A percentile compares a stretch with the other conserved stretches of the same genome.
Conservation (phyloP, 2,329 filamentous ascomycete species). For the Plenodomus tracheiphilus region DNA sequence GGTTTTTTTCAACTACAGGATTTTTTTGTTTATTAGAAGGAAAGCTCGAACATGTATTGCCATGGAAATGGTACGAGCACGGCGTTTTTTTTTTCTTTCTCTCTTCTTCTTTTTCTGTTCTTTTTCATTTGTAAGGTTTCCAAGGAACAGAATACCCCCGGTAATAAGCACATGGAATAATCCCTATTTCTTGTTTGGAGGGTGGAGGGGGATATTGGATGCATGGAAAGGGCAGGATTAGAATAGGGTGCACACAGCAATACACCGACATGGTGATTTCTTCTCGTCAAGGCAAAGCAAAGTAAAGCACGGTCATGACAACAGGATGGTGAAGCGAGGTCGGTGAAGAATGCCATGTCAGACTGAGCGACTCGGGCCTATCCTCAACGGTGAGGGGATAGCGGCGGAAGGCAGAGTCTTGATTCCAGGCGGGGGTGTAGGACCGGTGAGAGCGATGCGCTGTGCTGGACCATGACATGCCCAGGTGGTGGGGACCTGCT, state of each 20-base stretch:
- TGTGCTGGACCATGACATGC: too few species aligned
- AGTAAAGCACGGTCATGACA: not conserved
- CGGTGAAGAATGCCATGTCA: not conserved
- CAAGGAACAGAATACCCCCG: too few species aligned
- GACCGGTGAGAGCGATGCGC: not conserved
- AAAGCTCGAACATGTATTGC: slow-evolving; percentile 15
- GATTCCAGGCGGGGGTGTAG: not conserved
- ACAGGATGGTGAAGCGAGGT: not conserved
- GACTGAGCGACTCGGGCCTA: not conserved
- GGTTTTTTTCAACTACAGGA: too few species aligned
- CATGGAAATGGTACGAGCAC: slow-evolving; percentile 26
- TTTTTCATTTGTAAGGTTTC: too few species aligned
- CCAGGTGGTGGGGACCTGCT: too few species aligned
- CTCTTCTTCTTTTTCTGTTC: slow-evolving; percentile 13
- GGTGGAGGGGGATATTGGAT: too few species aligned
- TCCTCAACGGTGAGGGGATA: not conserved
- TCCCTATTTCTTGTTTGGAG: too few species aligned
- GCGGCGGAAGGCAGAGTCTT: not conserved
- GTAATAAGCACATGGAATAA: slow-evolving; percentile 4
- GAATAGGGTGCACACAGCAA: too few species aligned
- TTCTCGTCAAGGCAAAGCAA: not conserved
- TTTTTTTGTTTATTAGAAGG: slow-evolving; percentile 21
- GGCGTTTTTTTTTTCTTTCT: slow-evolving; percentile 25
- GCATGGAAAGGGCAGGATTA: too few species aligned
- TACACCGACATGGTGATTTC: not conserved